These are phyloP conservation scores for Podospora comata DNA, from an alignment of 495 filamentous ascomycete genomes.

Conservation along the genomic window DNA sequence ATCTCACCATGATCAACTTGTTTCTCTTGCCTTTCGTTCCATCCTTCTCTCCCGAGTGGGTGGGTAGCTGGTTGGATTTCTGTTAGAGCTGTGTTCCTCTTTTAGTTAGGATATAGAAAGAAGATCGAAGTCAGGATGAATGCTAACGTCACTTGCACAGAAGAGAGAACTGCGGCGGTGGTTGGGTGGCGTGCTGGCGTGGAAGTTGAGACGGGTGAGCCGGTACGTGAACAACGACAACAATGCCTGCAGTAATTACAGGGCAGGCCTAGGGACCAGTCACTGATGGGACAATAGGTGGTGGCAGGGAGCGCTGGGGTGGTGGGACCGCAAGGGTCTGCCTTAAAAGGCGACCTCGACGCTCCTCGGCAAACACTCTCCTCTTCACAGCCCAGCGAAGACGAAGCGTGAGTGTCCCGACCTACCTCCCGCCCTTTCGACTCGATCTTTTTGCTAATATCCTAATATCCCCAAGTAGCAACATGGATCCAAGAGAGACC, in stretches of 20 bases:
- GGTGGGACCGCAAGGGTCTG: not conserved
- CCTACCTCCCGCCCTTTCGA: not conserved
- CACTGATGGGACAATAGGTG: not conserved
- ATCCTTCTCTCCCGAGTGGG: no score
- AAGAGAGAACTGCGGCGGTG: not conserved
- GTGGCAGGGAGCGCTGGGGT: not conserved
- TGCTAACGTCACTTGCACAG: not conserved
- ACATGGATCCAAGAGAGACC: not conserved
- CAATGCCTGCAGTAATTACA: not conserved
- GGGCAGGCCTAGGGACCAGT: not conserved
- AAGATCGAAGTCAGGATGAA: not conserved
- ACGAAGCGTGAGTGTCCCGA: not conserved
- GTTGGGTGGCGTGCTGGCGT: not conserved
- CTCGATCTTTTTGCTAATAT: not conserved
- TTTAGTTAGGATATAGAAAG: no score
- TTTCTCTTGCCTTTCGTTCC: no score
- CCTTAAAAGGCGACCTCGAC: not conserved
- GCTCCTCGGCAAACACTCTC: not conserved
- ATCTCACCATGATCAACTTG: not conserved
- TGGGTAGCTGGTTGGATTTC: no score
- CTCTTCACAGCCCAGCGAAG: not conserved
- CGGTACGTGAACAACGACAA: not conserved
- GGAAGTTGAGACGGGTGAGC: not conserved
- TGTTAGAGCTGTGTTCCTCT: no score
- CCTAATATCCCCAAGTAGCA: not conserved